These are phyloP conservation scores for Effrenium voratum DNA, from an alignment of 73 alveolate species.

Conservation along the genomic window DNA sequence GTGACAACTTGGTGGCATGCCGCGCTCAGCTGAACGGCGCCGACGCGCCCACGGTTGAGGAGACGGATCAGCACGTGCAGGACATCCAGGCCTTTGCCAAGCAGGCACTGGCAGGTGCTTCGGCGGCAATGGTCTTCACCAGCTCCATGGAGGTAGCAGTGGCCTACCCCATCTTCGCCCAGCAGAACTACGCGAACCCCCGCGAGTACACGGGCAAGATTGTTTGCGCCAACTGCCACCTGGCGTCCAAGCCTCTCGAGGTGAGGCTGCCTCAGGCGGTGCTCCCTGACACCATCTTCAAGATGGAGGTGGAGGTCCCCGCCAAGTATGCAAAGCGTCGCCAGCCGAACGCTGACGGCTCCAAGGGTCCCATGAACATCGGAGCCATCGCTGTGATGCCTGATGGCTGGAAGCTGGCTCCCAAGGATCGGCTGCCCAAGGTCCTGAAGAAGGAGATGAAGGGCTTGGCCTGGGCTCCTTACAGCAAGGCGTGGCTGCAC, in stretches of 20 bases:
- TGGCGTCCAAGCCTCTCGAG: constrained; percentile 88
- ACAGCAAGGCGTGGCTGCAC: constrained; percentile 47
- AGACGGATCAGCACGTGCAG: constrained; percentile 66
- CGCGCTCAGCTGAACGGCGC: constrained; percentile 85
- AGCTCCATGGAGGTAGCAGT: constrained; percentile 90
- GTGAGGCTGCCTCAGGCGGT: constrained; percentile 90
- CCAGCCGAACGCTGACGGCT: constrained; percentile 54
- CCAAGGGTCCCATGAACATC: constrained; percentile 53
- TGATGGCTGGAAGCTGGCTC: constrained; percentile 93
- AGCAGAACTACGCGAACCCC: constrained; percentile 94
- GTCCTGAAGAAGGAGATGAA: constrained; percentile 93
- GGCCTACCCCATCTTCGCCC: constrained; percentile 93
- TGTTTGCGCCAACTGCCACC: constrained; percentile 93
- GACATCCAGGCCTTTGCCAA: constrained; percentile 85
- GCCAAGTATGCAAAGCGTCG: constrained; percentile 58
- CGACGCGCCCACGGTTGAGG: constrained; percentile 77
- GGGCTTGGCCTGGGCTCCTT: constrained; percentile 90
- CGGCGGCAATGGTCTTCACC: constrained; percentile 91
- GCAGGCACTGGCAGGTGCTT: constrained; percentile 92
- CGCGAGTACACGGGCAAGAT: constrained; percentile 94
- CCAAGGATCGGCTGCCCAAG: constrained; percentile 94
- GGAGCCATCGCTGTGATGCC: constrained; percentile 82
- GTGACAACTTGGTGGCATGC: constrained; percentile 93
- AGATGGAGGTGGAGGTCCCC: constrained; percentile 67
- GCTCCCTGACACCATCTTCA: constrained; percentile 94